Evolutionary conservation across 2,329 filamentous ascomycete species (phyloP), one percentile per base, ranked within the genome.

Genomic region (Helotiales sp.): DNA sequence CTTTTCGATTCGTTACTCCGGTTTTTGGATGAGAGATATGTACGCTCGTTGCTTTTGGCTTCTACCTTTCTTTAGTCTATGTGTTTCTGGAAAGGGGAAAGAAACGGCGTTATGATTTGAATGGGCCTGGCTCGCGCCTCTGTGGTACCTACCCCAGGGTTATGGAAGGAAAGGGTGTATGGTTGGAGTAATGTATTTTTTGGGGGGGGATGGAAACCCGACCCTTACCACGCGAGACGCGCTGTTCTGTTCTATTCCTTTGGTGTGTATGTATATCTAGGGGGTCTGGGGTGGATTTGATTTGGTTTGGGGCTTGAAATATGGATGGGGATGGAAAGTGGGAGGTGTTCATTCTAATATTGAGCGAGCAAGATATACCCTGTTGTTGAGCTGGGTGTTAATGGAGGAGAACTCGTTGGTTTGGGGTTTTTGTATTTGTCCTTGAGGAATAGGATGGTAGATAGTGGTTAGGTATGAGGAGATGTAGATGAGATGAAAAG

Each of bases 41-140:
- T 40, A 40, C 40, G 12, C 40, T 44, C 40, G 7, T 24, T 44
- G 3, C 10, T 24, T 44, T 44, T 24, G 19, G 24, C n/a, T 40
- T 40, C 17, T 15, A 19, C 36, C n/a, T 8, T 40, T 40, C 36
- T 44, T 42, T 44, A 12, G 22, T 44, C 19, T 4, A 31, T 31
- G 30, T 31, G 15, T 19, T 33, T 30, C 19, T 31, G 15, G 44
- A 36, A 56, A n/a, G 22, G 30, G 47, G 25, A 48, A 25, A 52
- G 33, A 42, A 52, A 50, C 27, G 58, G 56, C 50, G 56, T 57
- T 61, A 42, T n/a, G 27, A 58, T 42, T 53, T 36, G 59, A 54
- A 56, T 44, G 19, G 40, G 40, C 40, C 29, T 54, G 54, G 54
- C 58, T 55, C 58, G 42, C 54, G 51, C 55, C 52, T 55, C 33